A percentile compares a stretch with the other conserved stretches of the same genome.
phyloP scores from a whole-genome alignment of 257 asterid genomes.

The Penstemon newberryi region DNA sequence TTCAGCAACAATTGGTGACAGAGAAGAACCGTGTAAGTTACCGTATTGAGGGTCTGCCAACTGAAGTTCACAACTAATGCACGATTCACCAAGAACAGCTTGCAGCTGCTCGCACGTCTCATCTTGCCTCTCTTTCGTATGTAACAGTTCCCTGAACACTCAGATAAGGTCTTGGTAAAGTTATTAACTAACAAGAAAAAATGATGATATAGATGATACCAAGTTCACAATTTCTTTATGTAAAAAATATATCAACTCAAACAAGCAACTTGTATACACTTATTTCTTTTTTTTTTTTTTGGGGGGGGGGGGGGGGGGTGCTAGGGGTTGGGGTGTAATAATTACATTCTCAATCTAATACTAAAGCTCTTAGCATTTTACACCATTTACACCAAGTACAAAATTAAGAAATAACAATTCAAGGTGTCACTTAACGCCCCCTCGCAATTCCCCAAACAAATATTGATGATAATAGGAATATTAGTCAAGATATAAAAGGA shows the following conservation, averaged over 20 bases:
- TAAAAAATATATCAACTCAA: background rate
- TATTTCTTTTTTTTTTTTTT: background rate
- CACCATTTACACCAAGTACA: background rate
- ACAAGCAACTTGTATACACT: background rate
- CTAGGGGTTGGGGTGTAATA: no score
- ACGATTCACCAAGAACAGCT: constrained; percentile 68
- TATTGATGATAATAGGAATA: background rate
- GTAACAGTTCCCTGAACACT: constrained; percentile 61
- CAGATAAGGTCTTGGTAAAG: constrained; percentile 19
- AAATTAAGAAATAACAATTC: background rate
- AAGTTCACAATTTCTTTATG: background rate
- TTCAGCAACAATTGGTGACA: constrained; percentile 52
- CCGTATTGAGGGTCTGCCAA: constrained; percentile 56
- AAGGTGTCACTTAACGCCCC: background rate
- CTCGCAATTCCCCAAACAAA: constrained; percentile 19
- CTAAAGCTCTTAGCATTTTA: background rate
- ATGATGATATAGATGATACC: background rate
- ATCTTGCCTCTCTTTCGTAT: constrained; percentile 64
- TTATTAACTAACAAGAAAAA: constrained; percentile 3
- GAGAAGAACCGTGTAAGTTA: constrained; percentile 49
- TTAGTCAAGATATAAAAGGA: background rate
- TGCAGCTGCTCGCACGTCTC: constrained; percentile 49
- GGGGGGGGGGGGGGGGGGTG: background rate
- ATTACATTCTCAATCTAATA: background rate
- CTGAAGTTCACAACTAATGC: constrained; percentile 72